These are phyloP conservation scores for Phaeosphaeria sp. DNA, from an alignment of 2,329 filamentous ascomycete species.

Conservation along the genomic window DNA sequence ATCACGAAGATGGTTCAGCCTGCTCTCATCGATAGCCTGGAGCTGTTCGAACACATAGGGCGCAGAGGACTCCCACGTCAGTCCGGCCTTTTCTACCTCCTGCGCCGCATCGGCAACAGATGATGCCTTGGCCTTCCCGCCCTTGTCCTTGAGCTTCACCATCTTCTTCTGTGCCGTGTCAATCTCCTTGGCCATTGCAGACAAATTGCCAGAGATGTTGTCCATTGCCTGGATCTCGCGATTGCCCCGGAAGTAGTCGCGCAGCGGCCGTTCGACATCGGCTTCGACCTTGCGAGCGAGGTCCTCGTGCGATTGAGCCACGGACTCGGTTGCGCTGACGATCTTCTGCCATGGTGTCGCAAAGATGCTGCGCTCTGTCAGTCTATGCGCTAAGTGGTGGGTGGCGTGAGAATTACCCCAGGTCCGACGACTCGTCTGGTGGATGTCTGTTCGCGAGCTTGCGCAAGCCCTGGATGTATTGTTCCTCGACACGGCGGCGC, in stretches of 20 bases:
- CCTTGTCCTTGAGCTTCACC: constrained; percentile 84
- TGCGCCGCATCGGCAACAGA: constrained; percentile 78
- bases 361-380: constrained; percentile 72
- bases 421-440: constrained; percentile 76
- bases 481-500: constrained; percentile 88
- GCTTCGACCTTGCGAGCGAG: constrained; percentile 83
- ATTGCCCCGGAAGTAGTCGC: constrained; percentile 74
- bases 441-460: constrained; percentile 79
- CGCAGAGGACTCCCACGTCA: constrained; percentile 92
- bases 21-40: constrained; percentile 86
- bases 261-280: constrained; percentile 85
- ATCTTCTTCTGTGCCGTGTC: constrained; percentile 83
- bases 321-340: constrained; percentile 75
- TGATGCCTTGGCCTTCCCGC: constrained; percentile 73
- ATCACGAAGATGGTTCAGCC: constrained; percentile 88
- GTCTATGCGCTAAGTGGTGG: constrained; percentile 13
- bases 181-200: constrained; percentile 81
- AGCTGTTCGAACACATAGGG: constrained; percentile 94
- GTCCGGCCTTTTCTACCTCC: constrained; percentile 76
- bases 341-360: constrained; percentile 90
- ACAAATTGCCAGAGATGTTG: constrained; percentile 81
- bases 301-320: constrained; percentile 82
- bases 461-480: constrained; percentile 81
- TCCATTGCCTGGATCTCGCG: constrained; percentile 80
- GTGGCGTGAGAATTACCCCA: constrained; percentile 71